Evolutionary conservation across 1,139 yeast genomes (phyloP), one percentile per base, ranked within the genome.

Genomic region (Lodderomyces parapsilosis): DNA sequence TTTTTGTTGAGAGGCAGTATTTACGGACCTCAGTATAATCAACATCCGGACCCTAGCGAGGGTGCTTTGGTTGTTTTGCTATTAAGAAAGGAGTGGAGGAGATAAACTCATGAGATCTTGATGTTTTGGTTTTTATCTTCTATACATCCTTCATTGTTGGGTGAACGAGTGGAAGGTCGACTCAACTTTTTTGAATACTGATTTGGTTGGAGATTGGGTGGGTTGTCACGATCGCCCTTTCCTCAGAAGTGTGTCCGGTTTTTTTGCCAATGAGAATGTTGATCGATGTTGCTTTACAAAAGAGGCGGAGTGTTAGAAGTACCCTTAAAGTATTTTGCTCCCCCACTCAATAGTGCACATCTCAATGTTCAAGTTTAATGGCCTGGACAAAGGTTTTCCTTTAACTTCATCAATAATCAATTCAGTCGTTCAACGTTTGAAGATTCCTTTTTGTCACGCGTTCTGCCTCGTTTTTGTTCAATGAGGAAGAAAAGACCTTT

Each of bases 31-130:
- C 35, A 33, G 25, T 33, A 24, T 19, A 19, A 13, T 13, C 17
- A 13, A 34, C 42, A 39, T 39, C 42, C 42, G 20, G 22, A 38
- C 40, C 36, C 10, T 19, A 24, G 23, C 15, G 15, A 17, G 11
- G 17, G 27, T 19, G 33, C 9, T 22, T 25, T 9, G 6, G n/a
- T 17, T 10, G 13, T 20, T 15, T 22, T 28, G 33, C 35, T n/a
- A 38, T 5, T n/a, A 23, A 31, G 23, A 5, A 18, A 15, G 22
- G 15, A 39, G 11, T 19, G 10, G 25, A 15, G 22, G 15, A 39
- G 11, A n/a, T 27, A 25, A 22, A 15, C 22, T 28, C n/a, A 7
- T 4, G 31, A 24, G 23, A 24, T 11, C 17, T 15, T 10, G 20
- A 36, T 8, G 6, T 10, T 36, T 14, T 24, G 30, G 15, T 20